Evolutionary conservation across 768 basidiomycete genomes (phyloP).

Genomic region (Termitomyces sp.): DNA sequence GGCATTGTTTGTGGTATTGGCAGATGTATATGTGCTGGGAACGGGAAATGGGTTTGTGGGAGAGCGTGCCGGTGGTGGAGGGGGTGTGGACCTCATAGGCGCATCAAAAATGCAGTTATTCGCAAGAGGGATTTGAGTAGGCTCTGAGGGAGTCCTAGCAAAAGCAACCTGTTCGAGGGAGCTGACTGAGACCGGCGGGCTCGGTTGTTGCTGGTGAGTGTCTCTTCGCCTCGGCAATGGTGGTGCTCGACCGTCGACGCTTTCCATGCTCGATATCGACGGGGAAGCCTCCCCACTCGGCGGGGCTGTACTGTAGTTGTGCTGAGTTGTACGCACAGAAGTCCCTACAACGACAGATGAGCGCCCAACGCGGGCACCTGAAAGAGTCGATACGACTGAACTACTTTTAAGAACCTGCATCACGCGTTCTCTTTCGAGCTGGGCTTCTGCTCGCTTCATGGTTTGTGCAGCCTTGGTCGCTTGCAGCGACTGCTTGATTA

Average conservation of each 20-base stretch:
- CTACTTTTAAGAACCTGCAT: constrained; percentile 70
- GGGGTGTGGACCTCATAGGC: background rate
- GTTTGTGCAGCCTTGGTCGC: constrained; percentile 69
- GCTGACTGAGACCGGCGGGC: constrained; percentile 36
- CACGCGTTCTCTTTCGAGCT: constrained; percentile 64
- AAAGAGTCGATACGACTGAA: constrained; percentile 26
- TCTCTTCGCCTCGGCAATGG: constrained; percentile 28
- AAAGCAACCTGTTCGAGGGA: constrained; percentile 45
- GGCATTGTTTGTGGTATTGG: constrained; percentile 7
- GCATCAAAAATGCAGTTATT: background rate
- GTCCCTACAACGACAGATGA: constrained; percentile 32
- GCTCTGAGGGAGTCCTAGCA: constrained; percentile 17
- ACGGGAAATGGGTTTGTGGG: constrained; percentile 7
- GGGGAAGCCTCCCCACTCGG: background rate
- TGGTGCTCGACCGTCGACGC: constrained; percentile 9
- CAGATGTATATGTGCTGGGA: background rate
- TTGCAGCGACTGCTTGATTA: constrained; percentile 72
- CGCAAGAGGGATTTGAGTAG: background rate
- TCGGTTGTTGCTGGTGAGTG: constrained; percentile 22
- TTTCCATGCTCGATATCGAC: constrained; percentile 6
- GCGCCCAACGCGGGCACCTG: constrained; percentile 24
- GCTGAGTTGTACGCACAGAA: constrained; percentile 21
- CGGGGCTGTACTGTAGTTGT: constrained; percentile 7
- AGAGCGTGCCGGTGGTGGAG: constrained; percentile 2
- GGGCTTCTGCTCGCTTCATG: constrained; percentile 63